Evolutionary conservation across 805 yeast genomes (phyloP), one percentile per base, ranked within the genome.

Genomic region (Helenozyma baotianmanensis): DNA sequence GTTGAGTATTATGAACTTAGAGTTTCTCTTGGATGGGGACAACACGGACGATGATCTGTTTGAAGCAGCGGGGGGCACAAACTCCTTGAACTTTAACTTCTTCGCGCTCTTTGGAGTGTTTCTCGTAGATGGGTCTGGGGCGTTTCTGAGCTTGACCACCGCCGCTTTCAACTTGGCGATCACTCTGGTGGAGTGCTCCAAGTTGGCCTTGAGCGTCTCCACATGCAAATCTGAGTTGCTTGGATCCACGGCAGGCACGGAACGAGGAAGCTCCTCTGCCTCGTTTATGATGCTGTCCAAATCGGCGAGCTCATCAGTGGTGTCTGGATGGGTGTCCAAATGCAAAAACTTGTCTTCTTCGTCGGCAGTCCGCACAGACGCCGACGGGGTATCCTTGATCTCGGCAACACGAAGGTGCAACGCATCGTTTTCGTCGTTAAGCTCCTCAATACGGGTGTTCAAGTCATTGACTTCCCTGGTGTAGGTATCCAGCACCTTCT

Each of bases 341-440:
- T 17, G 25, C 19, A 30, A 19, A 9, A 30, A 14, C 22, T 18
- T 18, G 9, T 25, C 21, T 2, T 19, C 14, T 2, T n/a, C 21
- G 5, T 6, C 22, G 15, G 4, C 24, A 3, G 9, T n/a, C 6
- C 5, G 1, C 9, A 17, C 5, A 6, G 15, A 14, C 6, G 23
- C 34, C 2, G 23, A 24, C 8, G 32, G 23, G n/a, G 30, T 9
- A 33, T 46, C 33, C 30, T 40, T 33, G 30, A 40, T 12, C 17
- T 36, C 34, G 37, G 52, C 30, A 13, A 62, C 32, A 31, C 69
- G 62, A 40, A 61, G 53, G 47, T 70, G 75, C 34, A 81, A 60
- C 14, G 64, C 63, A 42, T 79, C 83, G 54, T 82, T 82, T 49
- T 80, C 88, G 46, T 80, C 82, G 51, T 82, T 82, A 39, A 82